A percentile compares a stretch with the other conserved stretches of the same genome.
phyloP scores from a whole-genome alignment of 1,284 basidiomycete species.

The Takashimella koratensis region DNA sequence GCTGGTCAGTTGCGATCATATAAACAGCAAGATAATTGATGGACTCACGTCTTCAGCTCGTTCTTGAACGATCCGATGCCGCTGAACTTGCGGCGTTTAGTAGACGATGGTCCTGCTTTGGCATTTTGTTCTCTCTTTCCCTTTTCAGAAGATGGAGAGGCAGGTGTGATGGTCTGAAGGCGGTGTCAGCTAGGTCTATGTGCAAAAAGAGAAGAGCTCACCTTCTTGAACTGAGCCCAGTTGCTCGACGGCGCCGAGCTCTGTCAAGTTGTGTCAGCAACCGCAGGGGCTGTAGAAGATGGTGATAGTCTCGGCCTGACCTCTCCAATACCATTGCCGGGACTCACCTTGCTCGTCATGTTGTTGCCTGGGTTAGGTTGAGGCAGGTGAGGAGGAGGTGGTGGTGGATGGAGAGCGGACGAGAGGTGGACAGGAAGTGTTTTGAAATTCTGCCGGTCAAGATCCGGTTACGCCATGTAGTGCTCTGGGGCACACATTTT shows the following conservation, averaged over 20 bases:
- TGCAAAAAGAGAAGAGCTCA: constrained; percentile 6
- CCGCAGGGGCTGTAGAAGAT: too few relatives aligned
- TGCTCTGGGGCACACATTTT: too few relatives aligned
- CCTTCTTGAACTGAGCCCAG: constrained; percentile 38
- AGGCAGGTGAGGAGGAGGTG: not conserved
- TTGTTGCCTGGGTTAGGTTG: too few relatives aligned
- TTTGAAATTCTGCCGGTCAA: not conserved
- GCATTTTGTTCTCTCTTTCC: not conserved
- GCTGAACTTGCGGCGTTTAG: not conserved
- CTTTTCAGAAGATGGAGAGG: not conserved
- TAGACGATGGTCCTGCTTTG: not conserved
- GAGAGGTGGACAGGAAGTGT: too few relatives aligned
- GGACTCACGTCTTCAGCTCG: constrained; percentile 1
- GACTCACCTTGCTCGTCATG: too few relatives aligned
- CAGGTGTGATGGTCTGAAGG: not conserved
- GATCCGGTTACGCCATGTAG: too few relatives aligned
- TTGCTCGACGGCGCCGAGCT: constrained; percentile 27
- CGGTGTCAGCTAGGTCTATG: not conserved
- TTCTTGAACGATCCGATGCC: constrained; percentile 4
- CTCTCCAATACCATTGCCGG: too few relatives aligned
- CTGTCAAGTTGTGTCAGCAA: too few relatives aligned
- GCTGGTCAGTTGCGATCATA: too few relatives aligned
- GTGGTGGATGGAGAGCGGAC: too few relatives aligned
- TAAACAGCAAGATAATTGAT: too few relatives aligned
- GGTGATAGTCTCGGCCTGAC: too few relatives aligned